Percentiles rank a stretch among this genome's conserved stretches.
Conservation (phyloP, 2,329 filamentous ascomycete species). For the Diaporthe ampelina region DNA sequence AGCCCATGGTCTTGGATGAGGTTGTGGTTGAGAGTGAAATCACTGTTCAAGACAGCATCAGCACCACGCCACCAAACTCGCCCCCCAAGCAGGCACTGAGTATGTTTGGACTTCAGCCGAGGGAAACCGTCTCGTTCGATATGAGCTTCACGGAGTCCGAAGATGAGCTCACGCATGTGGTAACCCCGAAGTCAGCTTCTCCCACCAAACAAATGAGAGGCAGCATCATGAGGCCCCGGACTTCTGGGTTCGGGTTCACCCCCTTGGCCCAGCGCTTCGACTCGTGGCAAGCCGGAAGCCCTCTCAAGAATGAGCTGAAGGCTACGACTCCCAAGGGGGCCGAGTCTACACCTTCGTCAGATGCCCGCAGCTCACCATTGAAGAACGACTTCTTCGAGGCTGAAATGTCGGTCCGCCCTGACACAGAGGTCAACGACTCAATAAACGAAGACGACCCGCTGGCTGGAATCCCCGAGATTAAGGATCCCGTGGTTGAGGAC, state of each 20-base stretch:
- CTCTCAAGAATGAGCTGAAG: slow-evolving; percentile 55
- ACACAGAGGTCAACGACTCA: slow-evolving; percentile 53
- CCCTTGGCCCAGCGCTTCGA: slow-evolving; percentile 63
- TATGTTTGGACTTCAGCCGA: slow-evolving; percentile 61
- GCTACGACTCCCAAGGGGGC: slow-evolving; percentile 46
- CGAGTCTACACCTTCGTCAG: slow-evolving; percentile 39
- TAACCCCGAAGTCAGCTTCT: slow-evolving; percentile 33
- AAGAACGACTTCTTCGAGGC: slow-evolving; percentile 72
- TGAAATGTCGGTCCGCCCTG: slow-evolving; percentile 64
- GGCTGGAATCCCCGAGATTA: slow-evolving; percentile 43
- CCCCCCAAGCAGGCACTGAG: slow-evolving; percentile 47
- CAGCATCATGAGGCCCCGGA: slow-evolving; percentile 45
- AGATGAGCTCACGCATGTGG: slow-evolving; percentile 58
- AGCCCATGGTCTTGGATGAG: slow-evolving; percentile 48
- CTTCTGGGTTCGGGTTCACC: slow-evolving; percentile 67
- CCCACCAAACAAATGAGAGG: slow-evolving; percentile 46
- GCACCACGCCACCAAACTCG: slow-evolving; percentile 49
- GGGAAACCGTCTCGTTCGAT: slow-evolving; percentile 61
- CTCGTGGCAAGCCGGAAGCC: slow-evolving; percentile 73
- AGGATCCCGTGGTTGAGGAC: slow-evolving; percentile 58
- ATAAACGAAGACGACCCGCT: slow-evolving; percentile 47
- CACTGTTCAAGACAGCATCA: slow-evolving; percentile 37
- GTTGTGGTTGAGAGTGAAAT: slow-evolving; percentile 47
- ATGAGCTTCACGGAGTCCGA: slow-evolving; percentile 67
- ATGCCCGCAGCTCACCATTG: slow-evolving; percentile 53